Evolutionary conservation across 202 grass and related monocot genomes (phyloP).

Genomic region (Tripidium arundinaceum): DNA sequence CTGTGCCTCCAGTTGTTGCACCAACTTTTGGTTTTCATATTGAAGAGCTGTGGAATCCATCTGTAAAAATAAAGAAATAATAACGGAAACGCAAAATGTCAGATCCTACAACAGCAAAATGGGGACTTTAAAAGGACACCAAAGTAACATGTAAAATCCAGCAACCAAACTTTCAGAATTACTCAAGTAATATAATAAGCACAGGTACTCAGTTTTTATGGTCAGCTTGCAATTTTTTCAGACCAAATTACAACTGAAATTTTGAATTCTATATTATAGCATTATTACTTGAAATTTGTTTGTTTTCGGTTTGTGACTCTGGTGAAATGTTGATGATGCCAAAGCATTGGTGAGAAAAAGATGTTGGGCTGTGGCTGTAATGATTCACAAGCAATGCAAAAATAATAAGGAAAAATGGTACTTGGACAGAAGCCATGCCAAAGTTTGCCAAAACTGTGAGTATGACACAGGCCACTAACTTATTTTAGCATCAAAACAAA

Average conservation of each 20-base stretch:
- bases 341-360: neutral
- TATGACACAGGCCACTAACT: neutral
- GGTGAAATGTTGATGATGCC: neutral
- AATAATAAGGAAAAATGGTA: neutral
- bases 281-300: neutral
- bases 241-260: constrained; percentile 7
- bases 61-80: constrained; percentile 32
- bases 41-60: constrained; percentile 85
- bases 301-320: neutral
- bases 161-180: neutral
- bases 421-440: neutral
- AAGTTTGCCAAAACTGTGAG: neutral
- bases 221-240: neutral
- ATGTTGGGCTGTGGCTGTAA: neutral
- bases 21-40: constrained; percentile 91
- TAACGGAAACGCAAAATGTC: neutral
- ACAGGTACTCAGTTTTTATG: neutral
- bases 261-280: neutral
- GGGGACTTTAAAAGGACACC: neutral
- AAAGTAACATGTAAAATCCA: neutral
- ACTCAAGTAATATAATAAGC: neutral
- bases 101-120: neutral
- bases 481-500: neutral
- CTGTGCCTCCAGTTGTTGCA: constrained; percentile 85
- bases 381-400: neutral